Evolutionary conservation across 1,284 basidiomycete genomes (phyloP).

Genomic region (Phlebopus sp.): DNA sequence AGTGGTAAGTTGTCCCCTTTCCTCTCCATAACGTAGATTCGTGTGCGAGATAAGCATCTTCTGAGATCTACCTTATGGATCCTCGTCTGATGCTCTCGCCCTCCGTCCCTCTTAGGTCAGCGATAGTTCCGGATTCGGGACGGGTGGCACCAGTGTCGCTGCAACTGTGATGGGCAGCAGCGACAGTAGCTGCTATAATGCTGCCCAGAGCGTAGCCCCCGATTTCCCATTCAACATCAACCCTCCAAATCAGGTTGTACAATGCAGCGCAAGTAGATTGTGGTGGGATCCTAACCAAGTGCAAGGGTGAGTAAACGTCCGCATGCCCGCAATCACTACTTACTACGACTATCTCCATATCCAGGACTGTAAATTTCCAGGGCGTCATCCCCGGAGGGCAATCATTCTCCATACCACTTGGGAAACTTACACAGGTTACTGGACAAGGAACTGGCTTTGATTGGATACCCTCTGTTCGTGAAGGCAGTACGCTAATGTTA

Average conservation of each 20-base stretch:
- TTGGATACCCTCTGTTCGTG: conserved; percentile 64
- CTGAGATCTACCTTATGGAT: neutral
- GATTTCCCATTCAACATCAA: conserved; percentile 59
- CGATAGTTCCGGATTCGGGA: conserved; percentile 65
- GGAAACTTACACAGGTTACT: conserved; percentile 38
- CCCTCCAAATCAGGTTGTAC: conserved; percentile 58
- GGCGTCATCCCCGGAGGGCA: conserved; percentile 78
- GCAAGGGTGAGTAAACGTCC: conserved; percentile 46
- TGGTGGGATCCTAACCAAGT: conserved; percentile 56
- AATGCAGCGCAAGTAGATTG: conserved; percentile 57
- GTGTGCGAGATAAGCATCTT: neutral
- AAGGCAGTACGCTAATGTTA: conserved; percentile 61
- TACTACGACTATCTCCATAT: neutral
- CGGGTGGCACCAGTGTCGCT: conserved; percentile 70
- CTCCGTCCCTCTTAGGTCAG: conserved; percentile 51
- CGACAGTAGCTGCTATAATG: conserved; percentile 61
- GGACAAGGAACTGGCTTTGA: conserved; percentile 58
- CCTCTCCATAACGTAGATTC: neutral
- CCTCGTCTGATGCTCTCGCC: neutral
- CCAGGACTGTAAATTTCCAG: conserved; percentile 55
- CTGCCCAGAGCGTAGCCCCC: conserved; percentile 45
- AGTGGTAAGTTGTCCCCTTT: conserved; percentile 51
- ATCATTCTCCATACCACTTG: conserved; percentile 61
- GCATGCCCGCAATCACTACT: neutral
- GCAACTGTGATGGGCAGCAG: conserved; percentile 51